Evolutionary conservation across 2,329 filamentous ascomycete species (phyloP).

Genomic region (Podosphaera fusca): DNA sequence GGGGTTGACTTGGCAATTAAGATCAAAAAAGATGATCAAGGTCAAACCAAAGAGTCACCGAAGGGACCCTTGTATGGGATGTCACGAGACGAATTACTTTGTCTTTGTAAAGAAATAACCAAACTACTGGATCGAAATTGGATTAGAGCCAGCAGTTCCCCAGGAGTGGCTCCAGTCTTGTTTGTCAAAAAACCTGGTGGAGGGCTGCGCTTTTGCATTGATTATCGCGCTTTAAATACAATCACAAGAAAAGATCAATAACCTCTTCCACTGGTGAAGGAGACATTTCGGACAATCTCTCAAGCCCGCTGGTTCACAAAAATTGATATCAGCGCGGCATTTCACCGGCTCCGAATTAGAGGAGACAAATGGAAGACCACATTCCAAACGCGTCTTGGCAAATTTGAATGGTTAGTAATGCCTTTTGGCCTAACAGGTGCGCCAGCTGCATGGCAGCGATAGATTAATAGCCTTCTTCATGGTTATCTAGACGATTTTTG

Average conservation of each 20-base stretch:
- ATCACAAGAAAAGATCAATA: not conserved
- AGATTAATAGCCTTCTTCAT: not conserved
- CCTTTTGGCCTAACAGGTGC: too few species aligned
- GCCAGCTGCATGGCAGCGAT: too few species aligned
- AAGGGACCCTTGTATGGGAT: not conserved
- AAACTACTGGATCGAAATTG: not conserved
- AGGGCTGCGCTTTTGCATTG: not conserved
- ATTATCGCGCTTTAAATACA: not conserved
- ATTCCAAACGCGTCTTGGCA: not conserved
- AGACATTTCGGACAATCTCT: not conserved
- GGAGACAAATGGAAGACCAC: not conserved
- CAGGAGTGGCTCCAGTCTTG: not conserved
- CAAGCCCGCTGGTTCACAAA: not conserved
- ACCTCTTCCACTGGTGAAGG: not conserved
- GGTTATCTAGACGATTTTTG: not conserved
- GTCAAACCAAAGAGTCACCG: not conserved
- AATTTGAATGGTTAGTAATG: not conserved
- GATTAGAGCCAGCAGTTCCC: not conserved
- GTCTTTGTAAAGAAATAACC: not conserved
- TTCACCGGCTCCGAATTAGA: not conserved
- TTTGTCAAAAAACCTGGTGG: not conserved
- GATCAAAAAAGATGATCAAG: not conserved
- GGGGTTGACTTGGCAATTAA: not conserved
- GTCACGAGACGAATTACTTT: not conserved
- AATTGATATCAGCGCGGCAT: not conserved